Evolutionary conservation across 1,139 yeast genomes (phyloP), one percentile per base, ranked within the genome.

Genomic region (Zygotorulaspora mrakii): DNA sequence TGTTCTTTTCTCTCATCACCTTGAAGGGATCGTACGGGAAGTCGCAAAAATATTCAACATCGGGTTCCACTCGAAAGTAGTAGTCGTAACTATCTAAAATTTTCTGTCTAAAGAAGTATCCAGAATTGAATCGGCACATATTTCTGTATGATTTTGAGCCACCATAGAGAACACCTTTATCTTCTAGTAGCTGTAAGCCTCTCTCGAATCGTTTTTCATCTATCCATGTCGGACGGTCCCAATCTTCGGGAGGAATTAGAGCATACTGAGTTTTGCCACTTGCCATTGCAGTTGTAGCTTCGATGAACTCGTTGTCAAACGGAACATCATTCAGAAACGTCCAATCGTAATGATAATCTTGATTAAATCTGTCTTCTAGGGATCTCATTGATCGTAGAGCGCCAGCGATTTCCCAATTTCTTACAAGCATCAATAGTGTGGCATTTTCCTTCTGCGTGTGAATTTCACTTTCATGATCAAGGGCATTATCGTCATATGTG

Each of bases 51-150:
- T 85, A 87, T 51, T 85, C 78, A 24, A 89, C 91, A 44, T 81
- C 79, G 0, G 98, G 97, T 61, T 89, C 98, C 2, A 89, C 95
- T 43, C 98, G 69, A 79, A 95, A 88, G 66, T 89, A 89, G 75
- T 85, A 89, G 46, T 85, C 87, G 55, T 82, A 79, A 39, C 77
- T 66, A 30, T 67, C 61, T 45, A 88, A 70, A 29, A 87, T 64
- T 26, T 78, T 76, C 53, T 88, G 95, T 46, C 79, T 73, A 64
- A 75, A 87, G 63, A 89, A 89, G 55, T 68, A 78, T 0, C 96
- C 95, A 2, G 94, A 81, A 55, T 88, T 83, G 65, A 80, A 85
- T 7, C 89, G 73, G 57, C 89, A 82, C 89, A 82, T 82, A 54
- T 81, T 79, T 52, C 95, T 78, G 61, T 91, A 91, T 1, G 94